These are phyloP conservation scores for Cymbopogon citratus DNA, from an alignment of 176 grass and related monocot genomes.

Conservation along the genomic window DNA sequence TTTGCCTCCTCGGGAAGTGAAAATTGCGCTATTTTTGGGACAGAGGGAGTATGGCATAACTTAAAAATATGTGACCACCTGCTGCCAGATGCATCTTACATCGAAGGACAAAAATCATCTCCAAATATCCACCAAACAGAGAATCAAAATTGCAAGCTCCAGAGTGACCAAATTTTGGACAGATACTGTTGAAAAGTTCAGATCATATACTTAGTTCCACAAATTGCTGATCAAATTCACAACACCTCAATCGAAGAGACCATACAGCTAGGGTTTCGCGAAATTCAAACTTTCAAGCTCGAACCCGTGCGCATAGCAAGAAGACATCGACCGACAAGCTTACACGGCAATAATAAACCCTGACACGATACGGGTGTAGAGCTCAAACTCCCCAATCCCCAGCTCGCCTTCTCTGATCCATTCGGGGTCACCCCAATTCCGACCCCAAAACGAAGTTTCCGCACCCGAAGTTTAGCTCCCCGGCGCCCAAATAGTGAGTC, in stretches of 20 bases:
- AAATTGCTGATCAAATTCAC: conserved; percentile 21
- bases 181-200: conserved; percentile 8
- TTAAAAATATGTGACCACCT: not conserved
- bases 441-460: not conserved
- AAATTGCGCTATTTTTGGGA: no score
- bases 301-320: not conserved
- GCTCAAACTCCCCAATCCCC: conserved; percentile 20
- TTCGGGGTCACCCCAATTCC: conserved; percentile 26
- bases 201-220: not conserved
- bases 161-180: not conserved
- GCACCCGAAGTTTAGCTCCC: conserved; percentile 29
- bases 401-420: conserved; percentile 29
- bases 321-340: not conserved
- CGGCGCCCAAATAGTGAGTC: conserved; percentile 2
- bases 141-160: not conserved
- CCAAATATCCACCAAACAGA: conserved; percentile 5
- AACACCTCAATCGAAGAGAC: not conserved
- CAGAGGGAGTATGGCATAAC: no score
- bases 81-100: not conserved
- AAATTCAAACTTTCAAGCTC: conserved; percentile 44
- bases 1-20: no score
- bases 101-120: not conserved
- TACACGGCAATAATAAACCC: conserved; percentile 5
- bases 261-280: conserved; percentile 41
- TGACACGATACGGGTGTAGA: not conserved